These are phyloP conservation scores for Podospora fimiseda DNA, from an alignment of 495 filamentous ascomycete genomes.

Conservation along the genomic window DNA sequence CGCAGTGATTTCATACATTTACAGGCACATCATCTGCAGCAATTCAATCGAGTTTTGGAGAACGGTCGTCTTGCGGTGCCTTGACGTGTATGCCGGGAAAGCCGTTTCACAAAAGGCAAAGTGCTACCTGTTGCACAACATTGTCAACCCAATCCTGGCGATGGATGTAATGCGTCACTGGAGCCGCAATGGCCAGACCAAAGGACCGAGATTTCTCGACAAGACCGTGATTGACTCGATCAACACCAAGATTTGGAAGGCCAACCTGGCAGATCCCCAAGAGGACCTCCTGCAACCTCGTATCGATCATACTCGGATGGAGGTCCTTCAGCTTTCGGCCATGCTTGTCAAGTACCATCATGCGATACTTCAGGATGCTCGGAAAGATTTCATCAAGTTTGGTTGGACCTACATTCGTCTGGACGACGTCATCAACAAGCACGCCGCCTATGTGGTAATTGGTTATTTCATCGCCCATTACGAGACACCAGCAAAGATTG, in stretches of 20 bases:
- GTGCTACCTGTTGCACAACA: slow-evolving; percentile 82
- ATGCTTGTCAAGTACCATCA: slow-evolving; percentile 92
- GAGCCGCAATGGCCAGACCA: slow-evolving; percentile 42
- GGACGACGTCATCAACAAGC: slow-evolving; percentile 98
- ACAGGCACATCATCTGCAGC: slow-evolving; percentile 72
- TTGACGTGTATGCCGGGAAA: slow-evolving; percentile 78
- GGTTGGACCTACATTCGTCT: slow-evolving; percentile 97
- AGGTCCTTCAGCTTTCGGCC: slow-evolving; percentile 88
- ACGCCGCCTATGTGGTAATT: slow-evolving; percentile 94
- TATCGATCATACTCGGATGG: slow-evolving; percentile 93
- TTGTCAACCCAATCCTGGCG: slow-evolving; percentile 94
- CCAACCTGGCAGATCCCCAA: slow-evolving; percentile 70
- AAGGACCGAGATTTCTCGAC: slow-evolving; percentile 73
- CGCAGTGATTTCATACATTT: slow-evolving; percentile 74
- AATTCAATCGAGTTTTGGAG: slow-evolving; percentile 87
- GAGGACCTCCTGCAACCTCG: slow-evolving; percentile 83
- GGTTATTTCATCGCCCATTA: slow-evolving; percentile 97
- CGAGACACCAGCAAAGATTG: slow-evolving; percentile 93
- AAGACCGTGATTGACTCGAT: slow-evolving; percentile 84
- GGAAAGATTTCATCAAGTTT: slow-evolving; percentile 98
- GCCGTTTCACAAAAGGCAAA: slow-evolving; percentile 79
- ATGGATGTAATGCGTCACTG: slow-evolving; percentile 84
- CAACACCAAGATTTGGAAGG: slow-evolving; percentile 89
- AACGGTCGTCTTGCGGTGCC: slow-evolving; percentile 72
- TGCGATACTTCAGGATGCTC: slow-evolving; percentile 73